phyloP scores from a whole-genome alignment of 495 filamentous ascomycete species.

The Daldinia caldariorum region DNA sequence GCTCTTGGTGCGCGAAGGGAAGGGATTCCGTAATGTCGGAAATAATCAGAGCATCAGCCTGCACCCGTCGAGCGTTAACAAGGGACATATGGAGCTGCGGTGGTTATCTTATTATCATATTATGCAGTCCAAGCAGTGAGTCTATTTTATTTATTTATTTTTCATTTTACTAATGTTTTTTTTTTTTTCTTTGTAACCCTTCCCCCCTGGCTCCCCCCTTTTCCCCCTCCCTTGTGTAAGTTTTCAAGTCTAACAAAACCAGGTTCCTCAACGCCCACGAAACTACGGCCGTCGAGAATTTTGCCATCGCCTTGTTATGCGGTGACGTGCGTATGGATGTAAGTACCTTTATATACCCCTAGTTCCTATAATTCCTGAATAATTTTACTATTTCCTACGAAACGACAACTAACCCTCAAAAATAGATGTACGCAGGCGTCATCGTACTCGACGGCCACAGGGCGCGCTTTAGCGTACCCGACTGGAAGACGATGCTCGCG shows the following conservation, averaged over 20 bases:
- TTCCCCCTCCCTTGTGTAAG: too few relatives aligned
- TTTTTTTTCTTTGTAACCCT: too few relatives aligned
- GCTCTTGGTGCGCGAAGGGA: constrained; percentile 83
- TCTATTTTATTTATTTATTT: constrained; percentile 4
- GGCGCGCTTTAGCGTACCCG: constrained; percentile 83
- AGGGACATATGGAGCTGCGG: constrained; percentile 69
- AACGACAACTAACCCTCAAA: constrained; percentile 18
- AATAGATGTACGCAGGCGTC: constrained; percentile 82
- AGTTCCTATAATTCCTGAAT: too few relatives aligned
- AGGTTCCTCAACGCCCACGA: constrained; percentile 89
- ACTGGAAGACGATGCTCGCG: constrained; percentile 90
- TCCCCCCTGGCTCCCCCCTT: too few relatives aligned
- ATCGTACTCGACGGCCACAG: constrained; percentile 86
- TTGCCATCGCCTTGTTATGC: constrained; percentile 83
- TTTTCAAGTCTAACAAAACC: constrained; percentile 18
- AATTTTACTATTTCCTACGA: background rate
- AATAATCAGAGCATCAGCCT: constrained; percentile 89
- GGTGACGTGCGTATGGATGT: constrained; percentile 86
- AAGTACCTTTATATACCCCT: constrained; percentile 32
- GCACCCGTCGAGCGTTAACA: constrained; percentile 88
- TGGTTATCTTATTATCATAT: constrained; percentile 96
- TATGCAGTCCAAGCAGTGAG: constrained; percentile 86
- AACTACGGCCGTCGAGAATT: constrained; percentile 80
- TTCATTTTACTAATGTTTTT: too few relatives aligned
- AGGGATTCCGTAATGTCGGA: constrained; percentile 86